Conservation (phyloP, 106 monocot species). For the Ottelia alismoides region DNA sequence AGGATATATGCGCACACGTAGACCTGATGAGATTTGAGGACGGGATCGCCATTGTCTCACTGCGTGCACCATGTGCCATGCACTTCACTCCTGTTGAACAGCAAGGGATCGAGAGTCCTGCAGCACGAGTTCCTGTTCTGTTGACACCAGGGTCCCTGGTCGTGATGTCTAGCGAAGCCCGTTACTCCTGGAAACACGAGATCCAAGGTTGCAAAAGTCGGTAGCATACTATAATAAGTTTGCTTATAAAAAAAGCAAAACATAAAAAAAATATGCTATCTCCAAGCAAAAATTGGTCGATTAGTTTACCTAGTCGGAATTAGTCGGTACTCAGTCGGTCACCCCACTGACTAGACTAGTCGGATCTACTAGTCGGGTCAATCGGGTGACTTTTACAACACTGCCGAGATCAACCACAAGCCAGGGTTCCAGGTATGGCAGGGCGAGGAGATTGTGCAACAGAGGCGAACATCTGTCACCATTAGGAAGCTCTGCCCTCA, state of each 20-base stretch:
- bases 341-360: no score
- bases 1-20: no score
- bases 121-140: conserved; percentile 35
- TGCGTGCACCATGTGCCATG: conserved; percentile 85
- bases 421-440: conserved; percentile 57
- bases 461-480: conserved; percentile 75
- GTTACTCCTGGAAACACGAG: conserved; percentile 89
- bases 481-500: conserved; percentile 75
- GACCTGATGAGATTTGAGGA: no score
- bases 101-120: neutral
- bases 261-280: no score
- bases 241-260: no score
- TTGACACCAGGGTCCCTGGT: conserved; percentile 70
- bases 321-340: no score
- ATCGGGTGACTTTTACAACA: no score
- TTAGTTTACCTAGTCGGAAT: no score
- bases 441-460: conserved; percentile 57
- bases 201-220: no score
- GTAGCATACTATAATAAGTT: no score
- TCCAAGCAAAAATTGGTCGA: no score
- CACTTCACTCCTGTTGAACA: conserved; percentile 42
- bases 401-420: conserved; percentile 69
- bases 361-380: no score
- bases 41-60: conserved; percentile 75
- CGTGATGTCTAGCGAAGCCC: conserved; percentile 72